phyloP scores from a whole-genome alignment of 1,284 basidiomycete species.

The Tylopilus sp. region DNA sequence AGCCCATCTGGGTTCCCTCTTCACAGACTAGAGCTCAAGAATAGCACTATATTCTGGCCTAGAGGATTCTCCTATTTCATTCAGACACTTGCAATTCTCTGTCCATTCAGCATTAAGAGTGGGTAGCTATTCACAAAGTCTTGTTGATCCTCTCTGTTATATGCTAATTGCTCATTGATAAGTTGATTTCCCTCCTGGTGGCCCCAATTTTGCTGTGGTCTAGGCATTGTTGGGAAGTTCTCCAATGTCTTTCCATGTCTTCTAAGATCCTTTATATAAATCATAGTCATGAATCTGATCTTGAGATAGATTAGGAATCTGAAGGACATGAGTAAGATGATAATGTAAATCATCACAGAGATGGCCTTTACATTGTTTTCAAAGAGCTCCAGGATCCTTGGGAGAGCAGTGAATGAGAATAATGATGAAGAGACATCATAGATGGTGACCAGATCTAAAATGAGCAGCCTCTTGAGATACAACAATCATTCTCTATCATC shows the following conservation, averaged over 20 bases:
- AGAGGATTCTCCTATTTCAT: too few relatives aligned
- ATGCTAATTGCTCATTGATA: constrained; percentile 50
- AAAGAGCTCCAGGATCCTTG: constrained; percentile 23
- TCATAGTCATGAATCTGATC: constrained; percentile 54
- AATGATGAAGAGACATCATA: constrained; percentile 45
- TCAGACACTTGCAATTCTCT: too few relatives aligned
- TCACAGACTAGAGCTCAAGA: too few relatives aligned
- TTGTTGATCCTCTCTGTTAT: constrained; percentile 36
- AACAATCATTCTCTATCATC: constrained; percentile 49
- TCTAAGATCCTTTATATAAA: constrained; percentile 44
- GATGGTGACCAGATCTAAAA: constrained; percentile 39
- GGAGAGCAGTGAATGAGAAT: constrained; percentile 44
- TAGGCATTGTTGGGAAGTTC: constrained; percentile 48
- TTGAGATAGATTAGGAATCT: constrained; percentile 34
- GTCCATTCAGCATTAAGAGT: constrained; percentile 21
- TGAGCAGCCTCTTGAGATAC: constrained; percentile 44
- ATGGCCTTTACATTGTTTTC: constrained; percentile 16
- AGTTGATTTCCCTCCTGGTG: constrained; percentile 41
- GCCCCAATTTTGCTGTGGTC: constrained; percentile 41
- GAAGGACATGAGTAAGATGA: not conserved
- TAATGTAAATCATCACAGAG: constrained; percentile 46
- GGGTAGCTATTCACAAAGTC: constrained; percentile 17
- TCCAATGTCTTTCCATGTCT: constrained; percentile 33
- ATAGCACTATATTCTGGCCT: too few relatives aligned
- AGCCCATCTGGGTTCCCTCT: too few relatives aligned